Base-by-base conservation (phyloP, 2,329 filamentous ascomycete species). In the Sclerotinia borealis region DNA sequence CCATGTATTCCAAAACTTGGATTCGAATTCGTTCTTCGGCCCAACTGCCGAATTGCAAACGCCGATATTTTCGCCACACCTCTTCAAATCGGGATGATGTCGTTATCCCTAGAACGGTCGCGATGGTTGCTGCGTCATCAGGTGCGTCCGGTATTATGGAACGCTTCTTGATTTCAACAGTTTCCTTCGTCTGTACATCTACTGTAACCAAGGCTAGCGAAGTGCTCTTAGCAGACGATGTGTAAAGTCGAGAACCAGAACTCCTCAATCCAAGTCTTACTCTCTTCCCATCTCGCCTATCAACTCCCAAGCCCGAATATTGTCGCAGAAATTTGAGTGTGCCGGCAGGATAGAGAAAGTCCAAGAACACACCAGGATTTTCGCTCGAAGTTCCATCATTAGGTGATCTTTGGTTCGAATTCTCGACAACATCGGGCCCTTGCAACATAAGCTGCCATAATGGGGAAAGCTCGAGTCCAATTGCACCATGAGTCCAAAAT, bases 401-500 rank as follows among this genome's bases (percentile, higher is more conserved):
- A n/a, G 45, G 59, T 15, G 36, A 41, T 49, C 67, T 68, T 48
- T 51, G 59, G 29, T 59, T 58, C 25, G 48, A 22, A 56, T 64
- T 64, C 22, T 69, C 67, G 9, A 51, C 29, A 25, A 61, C 13
- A 48, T 67, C 65, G 49, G 67, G 31, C 59, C 65, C 66, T 22
- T 63, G 69, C 11, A 72, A 59, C 50, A 75, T 64, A 39, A 68
- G 63, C 49, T 69, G 64, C 71, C 72, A 74, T 41, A 74, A 60
- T 22, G 72, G 68, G 19, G 72, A 70, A n/a, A 72, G 64, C 63
- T 75, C 72, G 37, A 73, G 37, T 36, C 72, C 72, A 63, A 68
- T 65, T 63, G 80, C 79, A 67, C 79, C 79, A 74, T 85, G 81
- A 67, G 77, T 78, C 83, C 83, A 84, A 70, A 85, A 84, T 31